These are phyloP conservation scores for Aspergillus ruber DNA, from an alignment of 2,329 filamentous ascomycete genomes.

Conservation along the genomic window DNA sequence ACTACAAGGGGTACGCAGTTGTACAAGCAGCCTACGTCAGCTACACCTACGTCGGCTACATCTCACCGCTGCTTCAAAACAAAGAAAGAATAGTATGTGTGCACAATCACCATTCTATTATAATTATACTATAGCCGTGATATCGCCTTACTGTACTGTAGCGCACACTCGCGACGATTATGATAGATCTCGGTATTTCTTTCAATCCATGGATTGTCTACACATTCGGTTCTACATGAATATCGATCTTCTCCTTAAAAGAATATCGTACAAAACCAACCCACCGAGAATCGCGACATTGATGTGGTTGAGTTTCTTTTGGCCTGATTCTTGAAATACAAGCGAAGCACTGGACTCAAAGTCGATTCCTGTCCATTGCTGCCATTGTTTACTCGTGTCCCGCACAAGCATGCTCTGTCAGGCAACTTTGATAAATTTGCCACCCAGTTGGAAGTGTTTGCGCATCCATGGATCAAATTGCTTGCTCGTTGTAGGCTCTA, in stretches of 20 bases:
- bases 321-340: too few relatives aligned
- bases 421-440: constrained; percentile 1
- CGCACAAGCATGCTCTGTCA: neutral
- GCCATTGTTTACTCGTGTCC: neutral
- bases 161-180: too few relatives aligned
- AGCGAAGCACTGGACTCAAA: neutral
- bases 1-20: too few relatives aligned
- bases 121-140: too few relatives aligned
- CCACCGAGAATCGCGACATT: neutral
- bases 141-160: too few relatives aligned
- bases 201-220: neutral
- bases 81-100: too few relatives aligned
- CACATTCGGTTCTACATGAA: constrained; percentile 1
- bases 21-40: too few relatives aligned
- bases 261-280: neutral
- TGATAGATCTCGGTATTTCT: too few relatives aligned
- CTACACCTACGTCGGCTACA: too few relatives aligned
- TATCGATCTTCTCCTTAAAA: neutral
- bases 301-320: neutral
- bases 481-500: neutral
- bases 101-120: too few relatives aligned
- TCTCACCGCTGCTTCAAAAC: too few relatives aligned
- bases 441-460: constrained; percentile 2
- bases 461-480: constrained; percentile 4
- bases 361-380: neutral